Base-by-base conservation (phyloP, 2,329 filamentous ascomycete species). In the Arthroderma sp. region DNA sequence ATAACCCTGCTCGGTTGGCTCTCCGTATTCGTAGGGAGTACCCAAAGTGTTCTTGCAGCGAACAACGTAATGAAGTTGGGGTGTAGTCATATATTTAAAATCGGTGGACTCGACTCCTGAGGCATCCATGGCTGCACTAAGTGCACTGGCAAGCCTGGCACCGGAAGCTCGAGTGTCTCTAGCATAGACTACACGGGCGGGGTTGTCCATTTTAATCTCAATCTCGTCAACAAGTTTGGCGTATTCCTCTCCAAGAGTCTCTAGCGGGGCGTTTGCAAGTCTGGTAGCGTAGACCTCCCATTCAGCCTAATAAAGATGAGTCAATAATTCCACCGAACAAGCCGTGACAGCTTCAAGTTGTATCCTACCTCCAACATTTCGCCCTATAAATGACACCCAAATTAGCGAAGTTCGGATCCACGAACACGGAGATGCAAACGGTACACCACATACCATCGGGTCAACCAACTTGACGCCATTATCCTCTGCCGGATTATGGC, bases 401-500 rank as follows among this genome's bases (percentile, higher is more conserved):
- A 63, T 61, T 57, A 17, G 62, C 54, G 15, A 61, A 60, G 58
- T 23, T 15, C 47, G 54, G 47, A n/a, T n/a, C n/a, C n/a, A n/a
- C n/a, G n/a, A n/a, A n/a, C n/a, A n/a, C n/a, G n/a, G 28, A 23
- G 17, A 54, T 13, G 13, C 11, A 9, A 11, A 13, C 43, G 31
- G 15, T 33, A 35, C n/a, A 65, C 23, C 33, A 54, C 74, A 51
- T 68, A 84, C 81, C 85, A 95, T 87, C 11, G 93, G 93, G 72
- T 98, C 93, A 62, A 98, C 89, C 64, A 98, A 83, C 80, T 95
- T 95, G 71, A 95, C 86, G 55, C 90, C 90, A 72, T 95, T 95
- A 74, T 95, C 90, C 65, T 83, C 80, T 35, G 90, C 86, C 17
- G 88, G 88, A 74, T 95, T 95, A 78, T 95, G 90, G 67, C 88